Evolutionary conservation across 1,139 yeast species (phyloP).

Genomic region (Suhomyces taliae): DNA sequence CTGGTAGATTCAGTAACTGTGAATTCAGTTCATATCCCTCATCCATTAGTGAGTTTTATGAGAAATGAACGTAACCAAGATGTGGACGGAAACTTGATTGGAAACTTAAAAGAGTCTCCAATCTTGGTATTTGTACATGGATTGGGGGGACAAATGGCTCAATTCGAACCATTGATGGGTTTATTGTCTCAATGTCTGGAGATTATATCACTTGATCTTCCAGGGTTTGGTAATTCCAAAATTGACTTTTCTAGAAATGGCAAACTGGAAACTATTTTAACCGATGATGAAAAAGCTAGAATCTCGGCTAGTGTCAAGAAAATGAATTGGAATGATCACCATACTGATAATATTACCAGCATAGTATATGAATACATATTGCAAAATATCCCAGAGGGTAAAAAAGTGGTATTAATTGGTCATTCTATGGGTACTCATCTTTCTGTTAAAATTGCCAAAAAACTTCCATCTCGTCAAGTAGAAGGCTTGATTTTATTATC

Average conservation of each 20-base stretch:
- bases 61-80: constrained; percentile 34
- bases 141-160: constrained; percentile 74
- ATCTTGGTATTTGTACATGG: constrained; percentile 68
- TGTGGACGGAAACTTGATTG: constrained; percentile 25
- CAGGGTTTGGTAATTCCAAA: constrained; percentile 70
- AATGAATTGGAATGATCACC: constrained; percentile 47
- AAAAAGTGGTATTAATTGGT: constrained; percentile 59
- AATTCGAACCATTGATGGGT: constrained; percentile 66
- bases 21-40: constrained; percentile 50
- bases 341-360: constrained; percentile 50
- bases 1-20: constrained; percentile 40
- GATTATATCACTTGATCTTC: constrained; percentile 64
- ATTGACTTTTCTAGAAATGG: constrained; percentile 16
- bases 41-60: constrained; percentile 52
- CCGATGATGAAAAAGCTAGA: constrained; percentile 24
- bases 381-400: constrained; percentile 40
- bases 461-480: constrained; percentile 38
- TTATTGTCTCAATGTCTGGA: constrained; percentile 67
- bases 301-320: constrained; percentile 31
- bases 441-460: constrained; percentile 47
- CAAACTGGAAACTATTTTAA: constrained; percentile 25
- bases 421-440: constrained; percentile 78
- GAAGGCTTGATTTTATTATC: constrained; percentile 53
- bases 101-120: constrained; percentile 49
- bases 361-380: constrained; percentile 42